Base-by-base conservation (phyloP, 768 basidiomycete genomes). In the Termitomyces eurrhizus region DNA sequence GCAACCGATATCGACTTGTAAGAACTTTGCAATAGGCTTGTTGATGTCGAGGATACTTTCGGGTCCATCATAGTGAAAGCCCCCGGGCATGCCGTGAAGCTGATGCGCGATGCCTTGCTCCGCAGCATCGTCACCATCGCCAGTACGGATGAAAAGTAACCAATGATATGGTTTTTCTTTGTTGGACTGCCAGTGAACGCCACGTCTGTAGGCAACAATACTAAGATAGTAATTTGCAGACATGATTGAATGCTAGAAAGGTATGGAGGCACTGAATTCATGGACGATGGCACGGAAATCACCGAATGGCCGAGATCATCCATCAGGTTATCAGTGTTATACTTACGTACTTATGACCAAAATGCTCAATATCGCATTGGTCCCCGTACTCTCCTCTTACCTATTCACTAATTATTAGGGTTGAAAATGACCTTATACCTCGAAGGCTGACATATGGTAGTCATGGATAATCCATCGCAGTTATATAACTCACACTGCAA, bases 81-180 rank as follows among this genome's bases (percentile, higher is more conserved):
- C 52, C 21, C 35, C 52, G 8, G 52, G 52, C 52, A 52, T 52
- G 7, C 51, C 35, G 7, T 52, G 52, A 16, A 52, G 52, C 36
- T 52, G 52, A 37, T 52, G 52, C 14, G 24, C 52, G 5, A 52
- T 52, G 24, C 52, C 52, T 37, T 24, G 39, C 21, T 51, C 32
- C 50, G 26, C 29, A 26, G 48, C 24, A n/a, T 13, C 39, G 26
- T 4, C 7, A 33, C 49, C 21, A 39, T 49, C 29, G 7, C 57
- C 37, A 24, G 37, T 51, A 32, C 57, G 49, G 21, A 51, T 51
- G 37, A 58, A 58, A 12, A 58, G 49, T 36, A 51, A 33, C 49
- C 57, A 58, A 26, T 58, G 57, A 42, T 58, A 58, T 37, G 39
- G 37, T 32, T 58, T 51, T 49, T 58, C 57, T 58, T 58, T 37